phyloP scores from a whole-genome alignment of 148 eudicot species.

The Chenopodium formosanum region DNA sequence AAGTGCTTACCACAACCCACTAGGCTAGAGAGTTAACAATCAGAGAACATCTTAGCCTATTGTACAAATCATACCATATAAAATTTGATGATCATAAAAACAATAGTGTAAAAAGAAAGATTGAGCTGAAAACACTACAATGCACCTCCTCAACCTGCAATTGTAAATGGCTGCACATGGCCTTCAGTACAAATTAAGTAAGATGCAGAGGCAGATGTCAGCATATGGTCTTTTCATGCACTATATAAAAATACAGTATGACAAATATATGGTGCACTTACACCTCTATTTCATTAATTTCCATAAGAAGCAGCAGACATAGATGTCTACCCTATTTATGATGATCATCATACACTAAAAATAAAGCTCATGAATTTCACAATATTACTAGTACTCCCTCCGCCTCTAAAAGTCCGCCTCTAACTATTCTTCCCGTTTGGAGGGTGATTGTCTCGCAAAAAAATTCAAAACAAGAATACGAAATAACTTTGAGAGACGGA shows the following conservation, averaged over 20 bases:
- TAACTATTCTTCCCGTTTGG: too few species aligned
- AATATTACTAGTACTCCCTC: background rate
- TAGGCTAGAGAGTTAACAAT: background rate
- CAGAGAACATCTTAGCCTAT: background rate
- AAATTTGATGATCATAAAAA: background rate
- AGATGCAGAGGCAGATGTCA: constrained; percentile 11
- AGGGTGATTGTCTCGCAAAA: too few species aligned
- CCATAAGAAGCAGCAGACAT: constrained; percentile 15
- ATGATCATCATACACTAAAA: background rate
- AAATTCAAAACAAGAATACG: too few species aligned
- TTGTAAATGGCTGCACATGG: constrained; percentile 30
- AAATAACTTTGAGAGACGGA: too few species aligned
- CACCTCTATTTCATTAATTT: constrained; percentile 16
- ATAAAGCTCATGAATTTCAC: background rate
- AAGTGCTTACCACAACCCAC: background rate
- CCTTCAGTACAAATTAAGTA: constrained; percentile 9
- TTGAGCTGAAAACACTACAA: constrained; percentile 11
- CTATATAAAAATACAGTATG: background rate
- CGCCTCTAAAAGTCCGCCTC: too few species aligned
- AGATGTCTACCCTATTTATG: constrained; percentile 4
- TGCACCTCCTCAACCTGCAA: constrained; percentile 13
- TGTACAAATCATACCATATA: background rate
- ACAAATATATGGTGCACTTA: constrained; percentile 9
- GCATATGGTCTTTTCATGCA: constrained; percentile 13
- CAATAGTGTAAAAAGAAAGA: constrained; percentile 5